phyloP scores from a whole-genome alignment of 192 early-diverging fungal genomes.

The Backusella macrospora region DNA sequence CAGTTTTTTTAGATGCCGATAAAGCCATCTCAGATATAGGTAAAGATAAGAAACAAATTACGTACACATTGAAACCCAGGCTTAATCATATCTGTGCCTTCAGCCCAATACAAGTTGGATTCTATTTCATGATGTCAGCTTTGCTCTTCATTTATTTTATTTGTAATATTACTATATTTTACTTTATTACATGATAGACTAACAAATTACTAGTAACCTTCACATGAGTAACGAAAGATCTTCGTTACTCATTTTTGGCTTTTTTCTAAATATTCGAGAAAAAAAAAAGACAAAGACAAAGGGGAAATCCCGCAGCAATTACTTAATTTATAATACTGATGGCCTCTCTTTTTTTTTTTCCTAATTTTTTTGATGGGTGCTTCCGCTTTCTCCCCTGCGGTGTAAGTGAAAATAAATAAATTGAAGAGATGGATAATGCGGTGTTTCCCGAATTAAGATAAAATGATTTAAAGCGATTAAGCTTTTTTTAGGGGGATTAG shows the following conservation, averaged over 20 bases:
- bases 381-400: not conserved
- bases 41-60: slow-evolving; percentile 11
- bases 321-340: not conserved
- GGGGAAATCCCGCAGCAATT: not conserved
- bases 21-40: not conserved
- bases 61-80: slow-evolving; percentile 14
- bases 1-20: not conserved
- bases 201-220: not conserved
- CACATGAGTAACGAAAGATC: slow-evolving; percentile 2
- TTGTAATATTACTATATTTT: not conserved
- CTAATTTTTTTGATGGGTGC: not conserved
- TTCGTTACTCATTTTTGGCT: not conserved
- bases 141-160: not conserved
- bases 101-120: not conserved
- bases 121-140: not conserved
- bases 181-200: not conserved
- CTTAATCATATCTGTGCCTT: not conserved
- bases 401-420: not conserved
- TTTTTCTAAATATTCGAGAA: not conserved
- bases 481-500: not conserved
- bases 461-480: not conserved
- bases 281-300: not conserved
- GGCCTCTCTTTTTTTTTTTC: not conserved
- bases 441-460: not conserved
- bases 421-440: not conserved